Evolutionary conservation across 805 yeast species (phyloP), one percentile per base, ranked within the genome.

Genomic region (Ogataea pini): DNA sequence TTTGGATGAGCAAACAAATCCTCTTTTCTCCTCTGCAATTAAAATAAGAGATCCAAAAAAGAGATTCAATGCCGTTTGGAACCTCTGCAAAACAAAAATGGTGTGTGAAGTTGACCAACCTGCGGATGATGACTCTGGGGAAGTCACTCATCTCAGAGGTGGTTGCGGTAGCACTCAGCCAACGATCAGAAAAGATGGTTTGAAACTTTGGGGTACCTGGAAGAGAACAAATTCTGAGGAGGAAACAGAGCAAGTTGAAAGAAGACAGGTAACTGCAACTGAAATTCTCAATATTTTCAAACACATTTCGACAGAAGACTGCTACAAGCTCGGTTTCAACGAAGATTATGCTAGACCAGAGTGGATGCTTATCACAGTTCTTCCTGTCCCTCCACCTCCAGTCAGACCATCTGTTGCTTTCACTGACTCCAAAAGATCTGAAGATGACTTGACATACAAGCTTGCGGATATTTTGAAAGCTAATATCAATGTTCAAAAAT

Each of bases 371-470:
- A 80, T 94, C 57, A 90, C 98, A 1, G 98, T 94, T n/a, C 76
- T 94, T 61, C 99, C 99, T 1, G 99, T 94, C 16, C 99, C 99
- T 37, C 99, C 99, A 44, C 99, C 99, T 53, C 98, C 97, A 29
- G 99, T 94, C 28, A 85, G 99, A 69, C 99, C 99, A 9, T 88
- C 96, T 19, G 94, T 94, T 72, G 97, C 99, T 1, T 91, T 94
- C 62, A 94, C 94, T 58, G 99, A 94, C 66, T 89, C 97, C 9
- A 97, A 96, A 52, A 84, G 99, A 73, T 97, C 98, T 59, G 99
- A 94, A 70, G 99, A 94, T 80, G 99, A 94, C 77, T 85, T 94
- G 71, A 94, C 99, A 1, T 94, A 91, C 68, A 94, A 94, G 71
- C 77, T 94, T 56, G 97, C 98, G 7, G 99, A 94, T 77, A 91